Percentiles rank a stretch among this genome's conserved stretches.
These are phyloP conservation scores for Lolium multiflorum DNA, from an alignment of 176 grass and related monocot species.

Conservation along the genomic window DNA sequence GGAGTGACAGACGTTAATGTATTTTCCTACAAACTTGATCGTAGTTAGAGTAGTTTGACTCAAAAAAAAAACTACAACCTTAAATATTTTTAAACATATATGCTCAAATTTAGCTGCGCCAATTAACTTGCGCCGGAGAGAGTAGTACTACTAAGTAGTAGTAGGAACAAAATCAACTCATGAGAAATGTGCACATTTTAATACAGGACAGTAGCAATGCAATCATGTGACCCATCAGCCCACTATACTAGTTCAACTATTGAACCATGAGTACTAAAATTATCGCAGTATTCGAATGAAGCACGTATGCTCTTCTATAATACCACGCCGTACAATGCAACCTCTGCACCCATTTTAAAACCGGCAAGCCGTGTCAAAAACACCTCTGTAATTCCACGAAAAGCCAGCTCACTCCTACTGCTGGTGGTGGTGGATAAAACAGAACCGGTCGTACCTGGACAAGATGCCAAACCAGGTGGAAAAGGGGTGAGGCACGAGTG, in stretches of 20 bases:
- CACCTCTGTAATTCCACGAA: background rate
- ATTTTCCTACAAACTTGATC: no score
- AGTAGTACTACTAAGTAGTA: no score
- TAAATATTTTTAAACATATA: no score
- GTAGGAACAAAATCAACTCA: background rate
- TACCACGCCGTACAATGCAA: background rate
- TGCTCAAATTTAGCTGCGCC: no score
- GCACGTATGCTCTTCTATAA: no score
- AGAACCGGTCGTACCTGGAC: background rate
- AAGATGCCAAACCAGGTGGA: slow-evolving; percentile 11
- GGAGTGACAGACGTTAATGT: no score
- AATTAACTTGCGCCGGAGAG: no score
- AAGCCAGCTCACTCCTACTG: background rate
- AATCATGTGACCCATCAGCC: background rate
- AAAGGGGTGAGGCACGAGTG: background rate
- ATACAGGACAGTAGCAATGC: no score
- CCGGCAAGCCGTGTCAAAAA: background rate
- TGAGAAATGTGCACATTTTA: background rate
- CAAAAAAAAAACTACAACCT: no score
- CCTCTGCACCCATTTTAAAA: background rate
- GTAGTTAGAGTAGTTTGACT: no score
- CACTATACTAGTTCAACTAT: background rate
- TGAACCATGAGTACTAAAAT: background rate
- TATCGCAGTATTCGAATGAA: no score
- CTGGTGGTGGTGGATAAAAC: background rate